Evolutionary conservation across 768 basidiomycete species (phyloP).

Genomic region (Termitomyces sp.): DNA sequence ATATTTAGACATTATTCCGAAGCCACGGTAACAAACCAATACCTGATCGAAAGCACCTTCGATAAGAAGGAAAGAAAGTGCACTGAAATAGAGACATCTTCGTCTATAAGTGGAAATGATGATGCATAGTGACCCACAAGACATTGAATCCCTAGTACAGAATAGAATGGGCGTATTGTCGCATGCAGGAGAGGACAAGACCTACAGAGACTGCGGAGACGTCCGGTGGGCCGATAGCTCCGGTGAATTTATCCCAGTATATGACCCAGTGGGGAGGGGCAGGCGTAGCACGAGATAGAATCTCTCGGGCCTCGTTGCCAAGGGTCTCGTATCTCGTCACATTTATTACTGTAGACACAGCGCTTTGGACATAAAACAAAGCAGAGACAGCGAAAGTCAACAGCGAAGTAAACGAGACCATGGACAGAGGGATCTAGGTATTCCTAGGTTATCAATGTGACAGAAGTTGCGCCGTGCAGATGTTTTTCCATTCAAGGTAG

Average conservation of each 20-base stretch:
- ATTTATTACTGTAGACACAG: constrained; percentile 13
- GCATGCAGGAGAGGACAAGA: background rate
- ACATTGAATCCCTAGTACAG: constrained; percentile 48
- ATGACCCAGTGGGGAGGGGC: constrained; percentile 48
- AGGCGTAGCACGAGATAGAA: constrained; percentile 30
- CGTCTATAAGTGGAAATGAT: background rate
- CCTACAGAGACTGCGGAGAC: constrained; percentile 36
- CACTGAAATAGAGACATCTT: constrained; percentile 18
- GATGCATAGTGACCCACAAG: constrained; percentile 32
- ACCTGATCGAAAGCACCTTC: constrained; percentile 56
- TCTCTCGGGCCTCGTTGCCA: constrained; percentile 23
- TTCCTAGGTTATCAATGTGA: background rate
- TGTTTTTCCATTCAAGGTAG: too few relatives aligned
- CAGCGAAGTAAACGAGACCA: constrained; percentile 13
- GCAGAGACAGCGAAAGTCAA: constrained; percentile 11
- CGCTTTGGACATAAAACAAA: constrained; percentile 12
- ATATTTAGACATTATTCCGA: background rate
- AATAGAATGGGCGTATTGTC: background rate
- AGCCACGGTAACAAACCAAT: background rate
- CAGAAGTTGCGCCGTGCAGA: background rate
- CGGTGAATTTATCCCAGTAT: constrained; percentile 37
- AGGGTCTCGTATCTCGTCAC: constrained; percentile 20
- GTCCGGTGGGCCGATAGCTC: constrained; percentile 42
- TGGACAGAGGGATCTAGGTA: background rate
- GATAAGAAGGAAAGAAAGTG: constrained; percentile 48